Base-by-base conservation (phyloP, 768 basidiomycete genomes). In the Mycena filopes region DNA sequence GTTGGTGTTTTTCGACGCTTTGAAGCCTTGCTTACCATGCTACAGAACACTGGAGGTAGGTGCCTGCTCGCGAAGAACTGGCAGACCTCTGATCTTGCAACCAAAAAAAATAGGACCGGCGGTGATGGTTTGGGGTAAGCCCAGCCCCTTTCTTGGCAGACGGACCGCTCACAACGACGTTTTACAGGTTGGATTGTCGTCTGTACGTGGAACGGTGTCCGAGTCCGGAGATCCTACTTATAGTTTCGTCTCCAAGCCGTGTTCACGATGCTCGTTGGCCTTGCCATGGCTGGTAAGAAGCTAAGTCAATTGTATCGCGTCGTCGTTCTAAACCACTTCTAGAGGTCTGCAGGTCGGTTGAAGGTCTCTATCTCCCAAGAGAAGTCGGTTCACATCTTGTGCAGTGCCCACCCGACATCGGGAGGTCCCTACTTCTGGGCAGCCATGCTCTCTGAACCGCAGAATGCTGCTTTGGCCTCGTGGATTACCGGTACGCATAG, bases 341-440 rank as follows among this genome's bases (percentile, higher is more conserved):
- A 86, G 83, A 86, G 70, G 77, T 85, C 58, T 85, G 83, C 82
- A 84, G 84, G 83, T 82, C 63, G 16, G 66, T 18, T 25, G 3
- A 28, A 26, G 36, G 5, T 43, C 46, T 7, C 15, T 23, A 25
- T 40, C 23, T 2, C 13, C 7, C 40, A 23, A 8, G 3, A 2
- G 3, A 12, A 46, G 33, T 25, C 46, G 16, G 28, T 20, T 65
- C 45, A 43, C 18, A 28, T 12, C 41, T 26, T 54, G 9, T 81
- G 33, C 64, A 90, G 88, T 66, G 88, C 89, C 2, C 89, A 88
- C 77, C 89, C 88, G 6, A 90, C 89, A 2, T 88, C 86, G 51
- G 89, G 91, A 8, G 91, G 91, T 0, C 91, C 92, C 0, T 92
- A 92, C 70, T 92, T 88, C 75, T 92, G 91, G 92, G 87, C 90